Evolutionary conservation across 208 protist species (phyloP), one percentile per base, ranked within the genome.

Genomic region (Blechomonas ayalai): DNA sequence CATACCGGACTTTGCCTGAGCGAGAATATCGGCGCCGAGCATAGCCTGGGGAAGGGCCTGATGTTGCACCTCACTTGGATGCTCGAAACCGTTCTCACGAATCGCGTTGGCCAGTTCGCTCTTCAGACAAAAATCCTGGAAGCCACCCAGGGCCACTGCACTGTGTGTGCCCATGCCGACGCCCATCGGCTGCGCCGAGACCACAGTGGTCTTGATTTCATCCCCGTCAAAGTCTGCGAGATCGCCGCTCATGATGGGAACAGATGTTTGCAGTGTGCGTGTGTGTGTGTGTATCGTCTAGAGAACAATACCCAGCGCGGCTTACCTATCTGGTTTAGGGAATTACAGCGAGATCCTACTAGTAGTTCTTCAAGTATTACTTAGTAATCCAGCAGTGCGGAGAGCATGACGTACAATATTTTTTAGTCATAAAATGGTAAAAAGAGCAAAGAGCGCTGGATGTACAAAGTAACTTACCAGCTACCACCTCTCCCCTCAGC

Each of bases 1-100:
- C 97, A 99, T 99, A 48, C 98, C 98, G n/a, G 93, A 96, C 72
- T 99, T 98, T 26, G 97, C 98, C 91, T 99, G 98, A 29, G 96
- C 98, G 7, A 99, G 68, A 18, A 99, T 87, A 62, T 99, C 98
- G 0, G 67, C 82, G 40, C 98, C 97, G 3, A 99, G 59, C 38
- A 99, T 97, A 6, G 97, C 97, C 72, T 99, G 88, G 39, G 98
- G 98, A 46, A 99, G 98, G 41, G 88, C 95, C 65, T 98, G 85
- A 54, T 99, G 91, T 80, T 99, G 98, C 44, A 99, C 97, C 90
- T 94, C 82, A 36, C 70, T 85, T 20, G 85, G 89, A 62, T 95
- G 86, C 73, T 95, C 85, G 59, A 95, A 94, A 60, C 86, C 86
- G 67, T 93, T 91, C 68, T 95, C 88, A 22, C 80, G 78, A 48